Evolutionary conservation across 1,284 basidiomycete species (phyloP).

Genomic region (Inonotus hispidus): DNA sequence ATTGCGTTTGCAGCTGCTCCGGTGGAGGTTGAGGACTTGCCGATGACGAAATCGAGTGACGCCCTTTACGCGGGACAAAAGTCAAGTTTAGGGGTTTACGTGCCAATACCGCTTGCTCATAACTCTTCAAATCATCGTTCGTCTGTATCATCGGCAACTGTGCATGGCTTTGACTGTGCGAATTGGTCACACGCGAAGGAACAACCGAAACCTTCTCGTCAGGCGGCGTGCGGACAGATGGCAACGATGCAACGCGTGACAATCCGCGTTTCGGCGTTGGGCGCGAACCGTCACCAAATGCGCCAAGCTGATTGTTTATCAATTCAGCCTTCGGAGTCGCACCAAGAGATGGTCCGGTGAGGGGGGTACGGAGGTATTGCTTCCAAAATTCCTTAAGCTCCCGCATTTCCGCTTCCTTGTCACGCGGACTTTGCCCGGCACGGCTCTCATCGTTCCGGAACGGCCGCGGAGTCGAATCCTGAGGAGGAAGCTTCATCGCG

Average conservation of each 20-base stretch:
- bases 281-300: constrained; percentile 17
- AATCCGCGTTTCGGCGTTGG: constrained; percentile 34
- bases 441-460: constrained; percentile 12
- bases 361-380: constrained; percentile 64
- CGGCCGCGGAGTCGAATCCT: constrained; percentile 18
- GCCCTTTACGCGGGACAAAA: constrained; percentile 19
- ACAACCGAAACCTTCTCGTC: constrained; percentile 26
- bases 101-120: constrained; percentile 70
- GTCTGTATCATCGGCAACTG: constrained; percentile 21
- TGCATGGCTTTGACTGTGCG: constrained; percentile 6
- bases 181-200: constrained; percentile 30
- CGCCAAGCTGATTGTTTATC: constrained; percentile 13
- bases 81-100: constrained; percentile 36
- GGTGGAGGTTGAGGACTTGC: constrained; percentile 10
- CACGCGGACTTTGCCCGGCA: constrained; percentile 24
- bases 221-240: constrained; percentile 59
- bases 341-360: constrained; percentile 41
- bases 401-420: constrained; percentile 40
- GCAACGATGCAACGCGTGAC: constrained; percentile 56
- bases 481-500: constrained; percentile 18
- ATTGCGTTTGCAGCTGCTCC: not conserved
- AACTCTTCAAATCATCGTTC: constrained; percentile 59
- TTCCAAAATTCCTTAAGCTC: constrained; percentile 72
- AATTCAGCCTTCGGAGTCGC: constrained; percentile 23
- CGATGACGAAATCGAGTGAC: constrained; percentile 3